Base-by-base conservation (phyloP, 345 rosid species). In the Aquilaria yunnanensis region DNA sequence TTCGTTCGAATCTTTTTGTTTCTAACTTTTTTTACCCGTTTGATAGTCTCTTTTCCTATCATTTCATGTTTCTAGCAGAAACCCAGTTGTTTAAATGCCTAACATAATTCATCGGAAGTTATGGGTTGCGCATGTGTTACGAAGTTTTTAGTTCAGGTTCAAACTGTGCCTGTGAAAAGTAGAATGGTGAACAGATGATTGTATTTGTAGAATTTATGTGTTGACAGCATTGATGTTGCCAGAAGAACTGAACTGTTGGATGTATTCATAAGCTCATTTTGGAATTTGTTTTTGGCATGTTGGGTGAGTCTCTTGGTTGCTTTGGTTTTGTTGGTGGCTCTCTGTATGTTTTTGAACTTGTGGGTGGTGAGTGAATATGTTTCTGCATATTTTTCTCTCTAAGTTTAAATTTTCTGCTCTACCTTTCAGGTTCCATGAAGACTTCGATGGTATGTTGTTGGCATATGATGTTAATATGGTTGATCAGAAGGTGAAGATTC, bases 371-470 rank as follows among this genome's bases (percentile, higher is more conserved):
- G 16, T 51, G 32, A 54, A 32, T 12, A 4, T 3, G 43, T 37
- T 3, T 60, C 56, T 37, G 14, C 10, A 14, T 37, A 43, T 23
- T 46, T 9, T 2, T 9, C 7, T 41, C 37, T 14, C 29, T 47
- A 52, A 32, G 56, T 72, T 32, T 31, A 14, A 41, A 45, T 34
- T 14, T 52, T 41, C 29, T 68, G 48, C 72, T 46, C 56, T 67
- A n/a, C 3, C 45, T 45, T 71, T 13, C 82, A 90, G 95, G 81
- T 90, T 68, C 69, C 79, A 54, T 67, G 92, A 88, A 64, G 64
- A 61, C 30, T 88, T 86, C 50, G 96, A 79, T 54, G 96, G 95
- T 2, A 89, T 82, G 11, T 66, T 91, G 13, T 67, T 94, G 81
- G 97, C 96, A 43, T 88, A 81, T 70, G 89, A 77, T 64, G 75